Percentiles rank a stretch among this genome's conserved stretches.
These are phyloP conservation scores for Miscanthus lutarioriparius DNA, from an alignment of 176 grass and related monocot species.

Conservation along the genomic window DNA sequence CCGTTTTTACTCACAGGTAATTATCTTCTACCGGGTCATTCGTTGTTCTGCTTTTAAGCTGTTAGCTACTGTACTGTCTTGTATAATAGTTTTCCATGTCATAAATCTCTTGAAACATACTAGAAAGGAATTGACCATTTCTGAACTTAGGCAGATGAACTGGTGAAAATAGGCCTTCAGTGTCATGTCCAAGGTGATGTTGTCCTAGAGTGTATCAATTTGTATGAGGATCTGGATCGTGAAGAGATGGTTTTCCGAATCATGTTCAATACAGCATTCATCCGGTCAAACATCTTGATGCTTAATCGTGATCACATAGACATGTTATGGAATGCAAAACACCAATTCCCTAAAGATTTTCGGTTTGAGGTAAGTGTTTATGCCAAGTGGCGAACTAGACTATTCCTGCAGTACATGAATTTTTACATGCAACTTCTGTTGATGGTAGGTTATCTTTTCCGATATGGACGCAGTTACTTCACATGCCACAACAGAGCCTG, in stretches of 20 bases:
- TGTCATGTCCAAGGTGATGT: conserved; percentile 95
- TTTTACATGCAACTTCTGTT: conserved; percentile 40
- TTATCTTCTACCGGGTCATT: conserved; percentile 14
- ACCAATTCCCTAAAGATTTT: conserved; percentile 72
- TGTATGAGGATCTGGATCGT: conserved; percentile 66
- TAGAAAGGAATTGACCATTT: conserved; percentile 22
- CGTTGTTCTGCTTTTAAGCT: background rate
- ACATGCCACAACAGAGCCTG: conserved; percentile 53
- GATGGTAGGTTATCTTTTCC: conserved; percentile 87
- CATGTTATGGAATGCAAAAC: conserved; percentile 67
- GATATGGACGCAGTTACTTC: conserved; percentile 72
- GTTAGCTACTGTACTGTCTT: background rate
- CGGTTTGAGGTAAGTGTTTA: conserved; percentile 68
- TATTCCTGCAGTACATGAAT: conserved; percentile 34
- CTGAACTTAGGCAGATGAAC: conserved; percentile 77
- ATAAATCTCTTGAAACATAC: conserved; percentile 13
- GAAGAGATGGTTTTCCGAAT: conserved; percentile 83
- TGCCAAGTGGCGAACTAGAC: conserved; percentile 31
- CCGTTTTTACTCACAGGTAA: conserved; percentile 81
- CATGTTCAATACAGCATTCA: conserved; percentile 94
- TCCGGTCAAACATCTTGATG: conserved; percentile 85
- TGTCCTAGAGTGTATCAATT: conserved; percentile 78
- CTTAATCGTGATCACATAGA: conserved; percentile 81
- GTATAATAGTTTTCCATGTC: conserved; percentile 7
- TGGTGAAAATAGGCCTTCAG: conserved; percentile 77